Percentiles rank a stretch among this genome's conserved stretches.
Evolutionary conservation across 2,329 filamentous ascomycete species (phyloP).

Genomic region (Cordyceps militaris): DNA sequence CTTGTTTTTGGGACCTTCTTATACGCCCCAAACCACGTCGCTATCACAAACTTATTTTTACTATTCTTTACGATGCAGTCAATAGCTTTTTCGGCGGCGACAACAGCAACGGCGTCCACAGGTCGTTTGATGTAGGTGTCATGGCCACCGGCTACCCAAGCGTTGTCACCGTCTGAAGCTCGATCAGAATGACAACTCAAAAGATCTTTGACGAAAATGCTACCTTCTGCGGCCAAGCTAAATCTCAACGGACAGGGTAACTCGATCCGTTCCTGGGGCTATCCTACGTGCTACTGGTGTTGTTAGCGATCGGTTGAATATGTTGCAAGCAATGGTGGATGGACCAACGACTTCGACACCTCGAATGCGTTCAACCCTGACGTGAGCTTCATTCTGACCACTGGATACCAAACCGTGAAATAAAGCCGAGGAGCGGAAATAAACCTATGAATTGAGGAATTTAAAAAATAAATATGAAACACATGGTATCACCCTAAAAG

Average conservation of each 20-base stretch:
- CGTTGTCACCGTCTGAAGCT: slow-evolving; percentile 44
- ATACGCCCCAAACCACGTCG: too few relatives aligned
- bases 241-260: slow-evolving; percentile 44
- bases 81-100: slow-evolving; percentile 62
- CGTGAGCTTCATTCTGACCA: slow-evolving; percentile 40
- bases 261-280: slow-evolving; percentile 51
- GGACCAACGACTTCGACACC: slow-evolving; percentile 45
- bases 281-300: slow-evolving; percentile 51
- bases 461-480: too few relatives aligned
- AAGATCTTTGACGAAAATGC: slow-evolving; percentile 54
- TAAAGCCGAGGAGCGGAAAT: too few relatives aligned
- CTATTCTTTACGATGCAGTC: too few relatives aligned
- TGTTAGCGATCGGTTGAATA: slow-evolving; percentile 33
- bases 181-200: slow-evolving; percentile 44
- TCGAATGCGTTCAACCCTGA: slow-evolving; percentile 44
- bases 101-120: slow-evolving; percentile 52
- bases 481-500: too few relatives aligned
- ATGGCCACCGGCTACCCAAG: slow-evolving; percentile 57
- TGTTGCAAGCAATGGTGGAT: slow-evolving; percentile 37
- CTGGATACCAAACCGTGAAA: too few relatives aligned
- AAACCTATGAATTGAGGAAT: too few relatives aligned
- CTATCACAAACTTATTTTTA: too few relatives aligned
- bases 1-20: too few relatives aligned
- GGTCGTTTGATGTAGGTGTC: slow-evolving; percentile 59
- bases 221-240: slow-evolving; percentile 52